A percentile compares a stretch with the other conserved stretches of the same genome.
These are phyloP conservation scores for Saturnispora halmiae DNA, from an alignment of 805 yeast genomes.

Conservation along the genomic window DNA sequence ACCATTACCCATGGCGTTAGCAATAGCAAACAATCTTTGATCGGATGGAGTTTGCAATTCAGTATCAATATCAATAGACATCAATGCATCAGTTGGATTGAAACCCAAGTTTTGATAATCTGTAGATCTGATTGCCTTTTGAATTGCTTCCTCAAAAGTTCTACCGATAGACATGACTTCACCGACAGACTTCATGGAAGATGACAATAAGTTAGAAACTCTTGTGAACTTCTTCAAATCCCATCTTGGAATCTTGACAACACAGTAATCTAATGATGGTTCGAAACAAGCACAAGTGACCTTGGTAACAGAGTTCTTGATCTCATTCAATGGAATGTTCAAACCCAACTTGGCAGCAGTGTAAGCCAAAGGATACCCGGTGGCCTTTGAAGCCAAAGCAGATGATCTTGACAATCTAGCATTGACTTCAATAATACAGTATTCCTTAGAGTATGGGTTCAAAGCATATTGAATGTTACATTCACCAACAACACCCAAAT, in stretches of 20 bases:
- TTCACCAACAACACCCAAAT: slow-evolving; percentile 97
- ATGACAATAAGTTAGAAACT: slow-evolving; percentile 87
- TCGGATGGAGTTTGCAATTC: slow-evolving; percentile 97
- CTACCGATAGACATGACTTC: slow-evolving; percentile 99
- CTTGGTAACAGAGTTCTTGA: slow-evolving; percentile 94
- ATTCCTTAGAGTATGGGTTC: slow-evolving; percentile 92
- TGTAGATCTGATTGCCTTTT: slow-evolving; percentile 92
- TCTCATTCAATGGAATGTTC: slow-evolving; percentile 88
- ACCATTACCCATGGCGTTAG: slow-evolving; percentile 84
- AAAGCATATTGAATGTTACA: slow-evolving; percentile 96
- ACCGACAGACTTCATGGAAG: slow-evolving; percentile 97
- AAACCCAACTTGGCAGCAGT: slow-evolving; percentile 97
- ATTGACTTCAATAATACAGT: slow-evolving; percentile 94
- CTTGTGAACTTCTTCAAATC: slow-evolving; percentile 92
- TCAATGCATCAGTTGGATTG: slow-evolving; percentile 70
- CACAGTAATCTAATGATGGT: slow-evolving; percentile 94
- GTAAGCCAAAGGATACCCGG: slow-evolving; percentile 97
- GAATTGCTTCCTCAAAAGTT: slow-evolving; percentile 94
- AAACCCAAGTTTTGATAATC: slow-evolving; percentile 95
- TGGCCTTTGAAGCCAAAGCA: slow-evolving; percentile 96
- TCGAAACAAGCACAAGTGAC: slow-evolving; percentile 95
- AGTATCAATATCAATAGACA: slow-evolving; percentile 85
- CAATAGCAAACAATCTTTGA: slow-evolving; percentile 91
- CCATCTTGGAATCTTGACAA: slow-evolving; percentile 97
- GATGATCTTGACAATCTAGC: slow-evolving; percentile 96